Conservation (phyloP, 2,329 filamentous ascomycete species). For the Huntiella decipiens region DNA sequence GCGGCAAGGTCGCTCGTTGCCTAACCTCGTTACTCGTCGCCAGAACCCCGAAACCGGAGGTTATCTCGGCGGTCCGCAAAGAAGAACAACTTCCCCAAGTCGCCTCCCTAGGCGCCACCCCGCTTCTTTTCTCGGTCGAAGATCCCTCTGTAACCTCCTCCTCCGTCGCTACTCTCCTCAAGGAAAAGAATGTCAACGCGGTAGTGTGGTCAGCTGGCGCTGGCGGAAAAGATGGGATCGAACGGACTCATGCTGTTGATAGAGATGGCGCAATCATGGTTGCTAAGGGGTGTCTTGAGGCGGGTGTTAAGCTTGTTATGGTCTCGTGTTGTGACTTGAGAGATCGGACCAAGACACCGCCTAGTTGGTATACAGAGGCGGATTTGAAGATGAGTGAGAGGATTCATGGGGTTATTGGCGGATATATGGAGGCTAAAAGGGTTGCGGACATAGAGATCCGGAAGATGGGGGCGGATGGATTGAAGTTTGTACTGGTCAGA, state of each 20-base stretch:
- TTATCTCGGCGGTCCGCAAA: constrained; percentile 17
- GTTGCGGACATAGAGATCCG: constrained; percentile 23
- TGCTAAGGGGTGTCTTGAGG: constrained; percentile 29
- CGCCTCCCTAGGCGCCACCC: constrained; percentile 21
- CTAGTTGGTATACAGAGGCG: constrained; percentile 24
- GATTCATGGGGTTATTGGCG: constrained; percentile 21
- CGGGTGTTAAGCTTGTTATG: constrained; percentile 26
- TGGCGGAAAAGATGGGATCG: constrained; percentile 15
- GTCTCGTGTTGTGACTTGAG: constrained; percentile 27
- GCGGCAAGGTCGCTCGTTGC: constrained; percentile 15
- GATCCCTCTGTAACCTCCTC: constrained; percentile 19
- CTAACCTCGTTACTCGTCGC: constrained; percentile 13
- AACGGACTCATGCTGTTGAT: constrained; percentile 25
- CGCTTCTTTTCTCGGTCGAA: constrained; percentile 25
- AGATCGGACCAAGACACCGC: constrained; percentile 20
- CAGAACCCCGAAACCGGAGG: constrained; percentile 12
- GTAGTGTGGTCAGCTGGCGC: constrained; percentile 19
- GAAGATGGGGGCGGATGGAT: constrained; percentile 13
- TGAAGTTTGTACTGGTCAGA: constrained; percentile 27
- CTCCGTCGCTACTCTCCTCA: constrained; percentile 21
- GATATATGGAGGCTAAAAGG: constrained; percentile 24
- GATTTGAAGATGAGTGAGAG: constrained; percentile 19
- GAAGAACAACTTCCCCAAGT: constrained; percentile 19
- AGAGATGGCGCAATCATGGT: constrained; percentile 25
- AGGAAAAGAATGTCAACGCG: constrained; percentile 16